Percentiles rank a stretch among this genome's conserved stretches.
Conservation (phyloP, 2,329 filamentous ascomycete species). For the Diaporthe citri region DNA sequence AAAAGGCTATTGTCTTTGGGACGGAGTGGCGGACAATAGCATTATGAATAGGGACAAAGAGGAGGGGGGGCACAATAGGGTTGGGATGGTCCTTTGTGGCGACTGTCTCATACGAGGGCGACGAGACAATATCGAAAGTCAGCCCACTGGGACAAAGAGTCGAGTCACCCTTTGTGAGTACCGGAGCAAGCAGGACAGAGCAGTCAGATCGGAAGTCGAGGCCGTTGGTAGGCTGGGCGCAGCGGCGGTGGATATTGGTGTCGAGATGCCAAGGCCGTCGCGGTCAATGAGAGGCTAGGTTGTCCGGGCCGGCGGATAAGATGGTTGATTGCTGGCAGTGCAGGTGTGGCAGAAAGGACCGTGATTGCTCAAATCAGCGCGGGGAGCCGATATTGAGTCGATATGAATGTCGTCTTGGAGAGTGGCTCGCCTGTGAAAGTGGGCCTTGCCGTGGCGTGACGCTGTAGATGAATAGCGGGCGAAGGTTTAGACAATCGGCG, state of each 20-base stretch:
- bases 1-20: constrained; percentile 37
- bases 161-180: constrained; percentile 13
- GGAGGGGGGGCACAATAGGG: constrained; percentile 14
- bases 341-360: constrained; percentile 30
- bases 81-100: constrained; percentile 28
- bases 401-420: constrained; percentile 4
- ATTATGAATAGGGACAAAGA: constrained; percentile 34
- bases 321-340: constrained; percentile 24
- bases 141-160: constrained; percentile 27
- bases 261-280: constrained; percentile 20
- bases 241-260: constrained; percentile 7
- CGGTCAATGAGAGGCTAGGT: constrained; percentile 34
- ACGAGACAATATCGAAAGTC: constrained; percentile 17
- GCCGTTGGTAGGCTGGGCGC: constrained; percentile 12
- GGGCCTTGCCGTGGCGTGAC: constrained; percentile 26
- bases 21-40: constrained; percentile 33
- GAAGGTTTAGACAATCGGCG: constrained; percentile 29
- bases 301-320: constrained; percentile 39
- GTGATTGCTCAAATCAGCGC: constrained; percentile 34
- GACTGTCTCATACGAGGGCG: constrained; percentile 16
- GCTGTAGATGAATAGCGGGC: constrained; percentile 23
- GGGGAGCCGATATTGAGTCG: constrained; percentile 19
- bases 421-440: constrained; percentile 22
- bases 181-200: constrained; percentile 19
- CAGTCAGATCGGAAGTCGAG: constrained; percentile 18